phyloP scores from a whole-genome alignment of 768 basidiomycete species.

The Suillus decipiens region DNA sequence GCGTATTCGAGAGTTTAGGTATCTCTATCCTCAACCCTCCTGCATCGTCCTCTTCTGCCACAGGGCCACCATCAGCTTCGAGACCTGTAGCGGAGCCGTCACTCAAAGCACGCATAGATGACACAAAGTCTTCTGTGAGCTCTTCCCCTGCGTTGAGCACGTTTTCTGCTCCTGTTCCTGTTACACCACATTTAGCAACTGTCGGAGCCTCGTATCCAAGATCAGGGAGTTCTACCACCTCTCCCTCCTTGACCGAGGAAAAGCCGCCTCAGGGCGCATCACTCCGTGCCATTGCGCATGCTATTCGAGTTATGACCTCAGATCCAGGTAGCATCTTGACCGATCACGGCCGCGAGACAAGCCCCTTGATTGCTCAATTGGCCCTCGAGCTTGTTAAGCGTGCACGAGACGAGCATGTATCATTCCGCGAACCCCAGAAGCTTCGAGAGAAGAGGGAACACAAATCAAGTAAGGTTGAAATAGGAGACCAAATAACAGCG shows the following conservation, averaged over 20 bases:
- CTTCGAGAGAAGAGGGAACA: conserved; percentile 49
- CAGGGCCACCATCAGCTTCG: conserved; percentile 25
- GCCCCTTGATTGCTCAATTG: conserved; percentile 57
- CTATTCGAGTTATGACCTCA: conserved; percentile 85
- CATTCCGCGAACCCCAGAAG: conserved; percentile 39
- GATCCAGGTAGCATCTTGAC: conserved; percentile 74
- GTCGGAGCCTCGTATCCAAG: conserved; percentile 21
- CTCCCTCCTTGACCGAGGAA: conserved; percentile 28
- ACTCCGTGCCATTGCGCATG: conserved; percentile 75
- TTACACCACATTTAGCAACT: conserved; percentile 31
- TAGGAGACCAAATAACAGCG: conserved; percentile 34
- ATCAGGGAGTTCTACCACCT: conserved; percentile 30
- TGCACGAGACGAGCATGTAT: conserved; percentile 63
- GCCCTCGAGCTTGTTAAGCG: conserved; percentile 69
- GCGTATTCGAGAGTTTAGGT: conserved; percentile 72
- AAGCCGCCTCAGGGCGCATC: conserved; percentile 59
- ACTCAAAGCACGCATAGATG: conserved; percentile 12
- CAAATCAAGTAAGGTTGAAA: conserved; percentile 29
- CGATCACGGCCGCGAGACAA: conserved; percentile 67
- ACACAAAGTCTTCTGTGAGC: conserved; percentile 15
- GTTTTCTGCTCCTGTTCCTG: conserved; percentile 20
- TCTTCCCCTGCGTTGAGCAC: conserved; percentile 24
- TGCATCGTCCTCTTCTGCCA: conserved; percentile 27
- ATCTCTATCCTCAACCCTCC: conserved; percentile 65
- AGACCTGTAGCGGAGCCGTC: conserved; percentile 1